Base-by-base conservation (phyloP, 2,329 filamentous ascomycete species). In the Fusarium vanettenii region DNA sequence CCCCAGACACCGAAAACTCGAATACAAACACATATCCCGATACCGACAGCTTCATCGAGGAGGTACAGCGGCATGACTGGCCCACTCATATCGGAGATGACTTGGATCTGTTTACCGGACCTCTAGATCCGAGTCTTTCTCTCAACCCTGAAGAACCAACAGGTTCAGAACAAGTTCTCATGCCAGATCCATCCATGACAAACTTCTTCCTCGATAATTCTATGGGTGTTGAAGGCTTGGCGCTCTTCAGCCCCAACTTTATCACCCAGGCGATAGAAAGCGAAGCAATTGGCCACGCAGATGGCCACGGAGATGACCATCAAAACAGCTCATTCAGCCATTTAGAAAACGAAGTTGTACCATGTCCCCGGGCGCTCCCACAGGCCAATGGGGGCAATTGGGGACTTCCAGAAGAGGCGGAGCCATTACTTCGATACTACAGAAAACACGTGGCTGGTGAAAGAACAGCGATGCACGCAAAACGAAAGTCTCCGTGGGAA, bases 401-500 rank as follows among this genome's bases (percentile, higher is more conserved):
- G 9, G 62, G 60, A 1, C 61, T 79, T 2, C 77, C 77, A 0
- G 65, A 74, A 22, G 69, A 82, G 43, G 76, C 81, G 2, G 77
- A 76, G 7, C 63, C 73, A 1, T 52, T 82, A 9, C 74, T 83
- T 6, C 76, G 80, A 1, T 80, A 81, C 63, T 81, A 81, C 57
- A 79, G 76, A 50, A 62, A 73, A 27, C 66, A 74, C 33, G 80
- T 75, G 76, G n/a, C 79, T 77, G 56, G 80, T 75, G 10, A 80
- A 78, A 64, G 70, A 0, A 67, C 11, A 66, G 80, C 60, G 41
- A 79, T 62, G 79, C 82, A 75, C 13, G 69, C 77, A 7, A 76
- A 74, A 25, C 80, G 80, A 3, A 85, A 84, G 63, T 85, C 85
- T 0, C 85, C 85, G 0, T 86, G 85, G 85, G 82, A 86, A 55